phyloP scores from a whole-genome alignment of 805 yeast species.

The Cephaloascus fragrans region DNA sequence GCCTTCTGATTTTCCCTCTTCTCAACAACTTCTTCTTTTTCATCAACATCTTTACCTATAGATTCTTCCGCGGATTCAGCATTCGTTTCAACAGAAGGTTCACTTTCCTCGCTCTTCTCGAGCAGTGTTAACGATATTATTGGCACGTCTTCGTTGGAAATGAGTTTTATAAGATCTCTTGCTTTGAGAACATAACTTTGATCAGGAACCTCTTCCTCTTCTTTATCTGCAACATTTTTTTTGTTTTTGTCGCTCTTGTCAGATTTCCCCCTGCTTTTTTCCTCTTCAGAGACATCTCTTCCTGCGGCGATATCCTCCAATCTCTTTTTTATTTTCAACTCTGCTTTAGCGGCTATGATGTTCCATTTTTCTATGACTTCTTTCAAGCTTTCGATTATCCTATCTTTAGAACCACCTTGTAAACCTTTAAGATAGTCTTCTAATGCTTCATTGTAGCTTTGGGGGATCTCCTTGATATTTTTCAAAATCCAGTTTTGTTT shows the following conservation, averaged over 20 bases:
- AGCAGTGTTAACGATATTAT: conserved; percentile 22
- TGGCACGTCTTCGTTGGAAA: conserved; percentile 27
- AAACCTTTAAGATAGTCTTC: conserved; percentile 45
- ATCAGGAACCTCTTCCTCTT: conserved; percentile 14
- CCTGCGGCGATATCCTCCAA: conserved; percentile 9
- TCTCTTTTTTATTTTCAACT: conserved; percentile 26
- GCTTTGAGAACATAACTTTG: conserved; percentile 33
- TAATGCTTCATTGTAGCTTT: conserved; percentile 41
- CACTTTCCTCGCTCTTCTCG: conserved; percentile 4
- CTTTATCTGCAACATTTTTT: conserved; percentile 4
- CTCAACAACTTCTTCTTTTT: conserved; percentile 13
- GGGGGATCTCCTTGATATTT: conserved; percentile 44
- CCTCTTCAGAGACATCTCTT: conserved; percentile 7
- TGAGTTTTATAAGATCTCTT: conserved; percentile 17
- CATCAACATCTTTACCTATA: conserved; percentile 3
- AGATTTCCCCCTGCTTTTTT: neutral
- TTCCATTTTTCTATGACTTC: conserved; percentile 50
- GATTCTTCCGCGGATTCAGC: conserved; percentile 3
- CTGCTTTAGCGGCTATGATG: conserved; percentile 28
- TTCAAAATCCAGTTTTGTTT: conserved; percentile 80
- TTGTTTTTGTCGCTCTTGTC: conserved; percentile 6
- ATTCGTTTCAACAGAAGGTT: neutral
- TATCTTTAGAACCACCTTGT: conserved; percentile 60
- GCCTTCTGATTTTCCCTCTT: conserved; percentile 9
- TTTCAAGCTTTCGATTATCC: conserved; percentile 42